These are phyloP conservation scores for Naganishia liquefaciens DNA, from an alignment of 1,284 basidiomycete genomes.

Conservation along the genomic window DNA sequence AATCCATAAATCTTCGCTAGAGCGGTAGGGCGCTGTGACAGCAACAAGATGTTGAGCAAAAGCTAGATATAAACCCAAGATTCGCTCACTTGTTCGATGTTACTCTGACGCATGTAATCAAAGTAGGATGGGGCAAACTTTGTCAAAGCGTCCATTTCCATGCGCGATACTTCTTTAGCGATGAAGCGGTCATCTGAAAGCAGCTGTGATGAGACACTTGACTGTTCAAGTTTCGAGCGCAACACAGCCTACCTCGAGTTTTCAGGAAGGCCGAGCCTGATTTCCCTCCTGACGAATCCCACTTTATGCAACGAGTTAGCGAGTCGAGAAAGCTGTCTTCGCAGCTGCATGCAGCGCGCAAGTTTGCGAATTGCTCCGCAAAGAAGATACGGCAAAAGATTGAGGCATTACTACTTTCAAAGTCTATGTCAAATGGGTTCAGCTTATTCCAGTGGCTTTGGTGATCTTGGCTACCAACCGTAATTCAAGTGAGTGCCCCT, in stretches of 20 bases:
- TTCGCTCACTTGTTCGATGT: conserved; percentile 35
- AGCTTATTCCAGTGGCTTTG: neutral
- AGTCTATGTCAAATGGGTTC: conserved; percentile 60
- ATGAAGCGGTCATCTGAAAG: conserved; percentile 90
- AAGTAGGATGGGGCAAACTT: conserved; percentile 98
- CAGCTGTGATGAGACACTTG: conserved; percentile 5
- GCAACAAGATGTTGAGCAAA: neutral
- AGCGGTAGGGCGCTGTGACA: conserved; percentile 78
- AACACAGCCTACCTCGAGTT: conserved; percentile 68
- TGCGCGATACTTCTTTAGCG: conserved; percentile 89
- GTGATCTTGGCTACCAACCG: conserved; percentile 36
- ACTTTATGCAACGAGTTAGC: conserved; percentile 90
- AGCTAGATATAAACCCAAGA: too few species aligned
- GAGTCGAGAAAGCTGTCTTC: conserved; percentile 92
- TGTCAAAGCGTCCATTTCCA: conserved; percentile 92
- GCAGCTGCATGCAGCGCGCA: conserved; percentile 88
- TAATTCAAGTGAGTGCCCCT: conserved; percentile 53
- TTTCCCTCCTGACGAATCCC: conserved; percentile 94
- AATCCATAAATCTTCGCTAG: conserved; percentile 97
- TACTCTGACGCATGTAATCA: conserved; percentile 82
- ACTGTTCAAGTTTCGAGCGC: neutral
- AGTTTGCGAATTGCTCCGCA: conserved; percentile 94
- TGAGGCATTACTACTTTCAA: conserved; percentile 86
- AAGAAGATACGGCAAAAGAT: conserved; percentile 95
- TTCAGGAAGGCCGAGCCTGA: conserved; percentile 96